These are phyloP conservation scores for Biancaea sappan DNA, from an alignment of 306 rosid species.

Conservation along the genomic window DNA sequence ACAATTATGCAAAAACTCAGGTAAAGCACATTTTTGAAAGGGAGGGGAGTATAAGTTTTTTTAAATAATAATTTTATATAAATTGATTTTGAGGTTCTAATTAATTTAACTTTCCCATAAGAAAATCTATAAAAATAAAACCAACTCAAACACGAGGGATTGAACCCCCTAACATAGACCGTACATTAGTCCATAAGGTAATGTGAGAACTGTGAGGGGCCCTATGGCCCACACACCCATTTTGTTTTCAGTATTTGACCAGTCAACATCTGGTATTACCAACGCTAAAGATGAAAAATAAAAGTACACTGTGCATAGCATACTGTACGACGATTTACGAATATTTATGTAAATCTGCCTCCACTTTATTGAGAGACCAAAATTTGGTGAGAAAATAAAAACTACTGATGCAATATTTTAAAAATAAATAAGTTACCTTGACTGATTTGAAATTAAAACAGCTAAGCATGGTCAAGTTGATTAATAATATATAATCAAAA, in stretches of 20 bases:
- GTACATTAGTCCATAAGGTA: too few species aligned
- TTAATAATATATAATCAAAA: background rate
- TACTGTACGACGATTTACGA: background rate
- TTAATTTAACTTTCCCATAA: too few species aligned
- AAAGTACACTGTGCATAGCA: background rate
- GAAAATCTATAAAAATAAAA: background rate
- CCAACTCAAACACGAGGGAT: too few species aligned
- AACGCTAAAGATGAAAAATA: too few species aligned
- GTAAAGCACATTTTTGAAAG: too few species aligned
- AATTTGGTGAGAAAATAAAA: background rate
- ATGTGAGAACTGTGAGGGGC: background rate
- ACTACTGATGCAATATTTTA: background rate
- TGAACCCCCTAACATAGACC: too few species aligned
- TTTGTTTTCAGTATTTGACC: conserved; percentile 39
- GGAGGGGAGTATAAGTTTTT: too few species aligned
- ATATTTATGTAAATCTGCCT: too few species aligned
- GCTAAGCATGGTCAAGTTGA: conserved; percentile 9
- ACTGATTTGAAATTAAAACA: conserved; percentile 3
- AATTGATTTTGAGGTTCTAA: background rate
- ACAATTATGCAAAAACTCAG: too few species aligned
- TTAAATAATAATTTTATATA: too few species aligned
- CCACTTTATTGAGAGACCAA: too few species aligned
- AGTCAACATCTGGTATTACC: conserved; percentile 35
- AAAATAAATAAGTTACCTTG: background rate
- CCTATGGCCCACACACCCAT: conserved; percentile 22